phyloP scores from a whole-genome alignment of 495 filamentous ascomycete genomes.

The Chaetomium cochliodes region DNA sequence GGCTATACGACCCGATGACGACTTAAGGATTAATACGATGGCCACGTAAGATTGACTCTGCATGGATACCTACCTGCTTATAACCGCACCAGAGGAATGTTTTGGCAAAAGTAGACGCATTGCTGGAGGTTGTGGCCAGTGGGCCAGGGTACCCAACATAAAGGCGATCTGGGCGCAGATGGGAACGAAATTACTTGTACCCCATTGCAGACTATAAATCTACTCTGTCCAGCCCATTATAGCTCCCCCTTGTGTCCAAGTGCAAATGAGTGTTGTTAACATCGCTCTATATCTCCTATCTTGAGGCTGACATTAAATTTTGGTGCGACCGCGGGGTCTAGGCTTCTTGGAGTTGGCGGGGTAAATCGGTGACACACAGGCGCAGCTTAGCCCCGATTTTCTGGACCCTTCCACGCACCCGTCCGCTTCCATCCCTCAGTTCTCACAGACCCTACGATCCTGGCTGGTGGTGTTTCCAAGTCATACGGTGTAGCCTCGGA shows the following conservation, averaged over 20 bases:
- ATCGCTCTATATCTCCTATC: not conserved
- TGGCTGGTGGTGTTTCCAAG: slow-evolving; percentile 3
- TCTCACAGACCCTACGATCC: not conserved
- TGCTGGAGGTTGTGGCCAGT: slow-evolving; percentile 13
- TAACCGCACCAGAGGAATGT: not conserved
- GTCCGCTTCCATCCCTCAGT: too few relatives aligned
- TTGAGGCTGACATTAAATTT: not conserved
- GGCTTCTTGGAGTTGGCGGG: slow-evolving; percentile 6
- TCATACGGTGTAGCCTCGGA: not conserved
- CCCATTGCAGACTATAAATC: slow-evolving; percentile 6
- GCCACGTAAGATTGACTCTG: slow-evolving; percentile 21
- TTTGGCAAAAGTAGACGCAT: slow-evolving; percentile 7
- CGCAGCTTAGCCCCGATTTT: slow-evolving; percentile 7
- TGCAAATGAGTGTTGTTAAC: not conserved
- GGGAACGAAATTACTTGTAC: slow-evolving; percentile 24
- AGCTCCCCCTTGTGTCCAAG: not conserved
- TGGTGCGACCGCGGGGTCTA: slow-evolving; percentile 3
- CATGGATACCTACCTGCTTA: slow-evolving; percentile 22
- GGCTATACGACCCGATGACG: not conserved
- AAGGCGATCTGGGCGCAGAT: slow-evolving; percentile 18
- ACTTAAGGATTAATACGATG: slow-evolving; percentile 17
- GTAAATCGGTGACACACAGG: slow-evolving; percentile 8
- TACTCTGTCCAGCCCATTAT: not conserved
- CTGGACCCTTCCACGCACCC: slow-evolving; percentile 8
- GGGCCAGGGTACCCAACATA: slow-evolving; percentile 9